These are phyloP conservation scores for Ascochyta fabae DNA, from an alignment of 2,329 filamentous ascomycete species.

Conservation along the genomic window DNA sequence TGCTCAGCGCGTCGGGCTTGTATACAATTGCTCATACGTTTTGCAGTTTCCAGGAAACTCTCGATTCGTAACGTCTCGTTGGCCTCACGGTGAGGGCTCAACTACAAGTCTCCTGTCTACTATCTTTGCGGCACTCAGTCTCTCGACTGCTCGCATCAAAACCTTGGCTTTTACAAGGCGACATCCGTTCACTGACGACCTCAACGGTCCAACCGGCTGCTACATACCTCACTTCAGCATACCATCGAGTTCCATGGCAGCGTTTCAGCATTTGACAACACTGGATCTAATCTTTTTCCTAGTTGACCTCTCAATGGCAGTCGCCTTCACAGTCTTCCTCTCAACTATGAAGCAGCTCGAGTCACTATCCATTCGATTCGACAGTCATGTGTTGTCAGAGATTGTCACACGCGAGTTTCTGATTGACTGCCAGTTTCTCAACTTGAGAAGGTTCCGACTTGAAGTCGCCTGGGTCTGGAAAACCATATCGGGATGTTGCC, in stretches of 20 bases:
- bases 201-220: background rate
- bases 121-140: background rate
- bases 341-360: background rate
- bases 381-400: background rate
- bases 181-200: background rate
- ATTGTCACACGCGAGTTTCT: too few species aligned
- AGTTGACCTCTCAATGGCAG: background rate
- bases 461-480: background rate
- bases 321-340: background rate
- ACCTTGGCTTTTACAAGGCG: too few species aligned
- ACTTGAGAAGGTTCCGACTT: background rate
- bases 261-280: background rate
- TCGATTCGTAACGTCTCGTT: background rate
- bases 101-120: background rate
- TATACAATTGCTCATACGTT: background rate
- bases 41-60: background rate
- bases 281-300: background rate
- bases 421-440: too few species aligned
- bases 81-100: background rate
- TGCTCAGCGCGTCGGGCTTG: background rate
- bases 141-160: too few species aligned
- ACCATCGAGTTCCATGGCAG: background rate
- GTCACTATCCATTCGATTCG: background rate
- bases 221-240: background rate
- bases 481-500: background rate